These are phyloP conservation scores for Epithemia pelagica DNA, from an alignment of 108 stramenopile species.

Conservation along the genomic window DNA sequence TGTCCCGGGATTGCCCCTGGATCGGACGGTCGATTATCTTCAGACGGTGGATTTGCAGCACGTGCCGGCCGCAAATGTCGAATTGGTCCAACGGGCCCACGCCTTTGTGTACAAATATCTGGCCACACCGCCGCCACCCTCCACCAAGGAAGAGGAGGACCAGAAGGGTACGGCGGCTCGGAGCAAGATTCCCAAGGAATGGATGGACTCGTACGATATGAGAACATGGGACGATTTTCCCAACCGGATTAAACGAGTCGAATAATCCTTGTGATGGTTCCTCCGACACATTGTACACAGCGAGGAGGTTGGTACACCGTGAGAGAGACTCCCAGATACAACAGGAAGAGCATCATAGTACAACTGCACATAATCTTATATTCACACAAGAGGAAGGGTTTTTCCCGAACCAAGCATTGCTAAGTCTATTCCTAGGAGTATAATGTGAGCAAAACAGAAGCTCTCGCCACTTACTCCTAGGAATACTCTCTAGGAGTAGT, in stretches of 20 bases:
- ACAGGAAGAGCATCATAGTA: no score
- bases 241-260: slow-evolving; percentile 27
- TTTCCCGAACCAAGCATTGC: no score
- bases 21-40: slow-evolving; percentile 53
- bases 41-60: slow-evolving; percentile 36
- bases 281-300: no score
- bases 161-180: slow-evolving; percentile 10
- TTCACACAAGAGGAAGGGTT: no score
- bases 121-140: slow-evolving; percentile 11
- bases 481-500: no score
- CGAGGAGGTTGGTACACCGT: no score
- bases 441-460: no score
- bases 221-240: slow-evolving; percentile 76
- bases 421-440: no score
- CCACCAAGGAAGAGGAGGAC: slow-evolving; percentile 1
- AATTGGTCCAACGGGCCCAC: slow-evolving; percentile 48
- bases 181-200: slow-evolving; percentile 39
- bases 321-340: no score
- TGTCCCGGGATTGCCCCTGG: slow-evolving; percentile 49
- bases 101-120: slow-evolving; percentile 47
- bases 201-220: slow-evolving; percentile 68
- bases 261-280: background rate
- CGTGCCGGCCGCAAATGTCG: slow-evolving; percentile 51
- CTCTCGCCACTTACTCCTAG: no score
- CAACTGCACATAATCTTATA: no score